Evolutionary conservation across 2,329 filamentous ascomycete species (phyloP), one percentile per base, ranked within the genome.

Genomic region (Xylariaceae sp.): DNA sequence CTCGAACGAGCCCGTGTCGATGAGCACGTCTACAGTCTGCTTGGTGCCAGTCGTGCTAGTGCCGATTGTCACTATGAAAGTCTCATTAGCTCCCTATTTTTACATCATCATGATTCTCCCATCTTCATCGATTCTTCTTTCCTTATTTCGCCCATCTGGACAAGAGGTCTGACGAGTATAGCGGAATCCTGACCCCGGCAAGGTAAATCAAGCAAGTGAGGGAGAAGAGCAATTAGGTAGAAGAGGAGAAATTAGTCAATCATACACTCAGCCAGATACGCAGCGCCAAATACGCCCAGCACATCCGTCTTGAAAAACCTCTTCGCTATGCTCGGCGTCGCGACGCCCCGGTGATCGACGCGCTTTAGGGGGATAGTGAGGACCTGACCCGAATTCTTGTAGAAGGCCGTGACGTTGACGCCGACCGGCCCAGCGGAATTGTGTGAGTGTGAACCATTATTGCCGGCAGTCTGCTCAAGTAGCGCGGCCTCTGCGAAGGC

Each of bases 1-100:
- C 66, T 83, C 80, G 60, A 78, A 78, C 4, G 82, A 84, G 14
- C 82, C 82, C 0, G 79, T 82, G 57, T 82, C 79, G 52, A 82
- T 72, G 33, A 81, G 73, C 31, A 82, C 77, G 9, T 77, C 75
- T 31, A 82, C 69, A 9, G 64, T 70, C 60, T 82, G 79, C 1
- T 71, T 67, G 4, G 49, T 60, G 1, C 50, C 31, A 9, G 75
- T 72, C 1, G 68, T 74, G 34, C 76, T 74, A 1, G 71, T 74
- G 24, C 79, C 79, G 23, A 81, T 72, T 23, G 72, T 69, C 36
- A 81, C 78, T 81, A 12, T 51, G n/a, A n/a, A n/a, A n/a, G n/a
- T n/a, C n/a, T n/a, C n/a, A n/a, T n/a, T n/a, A n/a, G n/a, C n/a
- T n/a, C n/a, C n/a, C n/a, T n/a, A n/a, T n/a, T n/a, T n/a, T n/a